A percentile compares a stretch with the other conserved stretches of the same genome.
These are phyloP conservation scores for Colletotrichum costaricense DNA, from an alignment of 2,329 filamentous ascomycete genomes.

Conservation along the genomic window DNA sequence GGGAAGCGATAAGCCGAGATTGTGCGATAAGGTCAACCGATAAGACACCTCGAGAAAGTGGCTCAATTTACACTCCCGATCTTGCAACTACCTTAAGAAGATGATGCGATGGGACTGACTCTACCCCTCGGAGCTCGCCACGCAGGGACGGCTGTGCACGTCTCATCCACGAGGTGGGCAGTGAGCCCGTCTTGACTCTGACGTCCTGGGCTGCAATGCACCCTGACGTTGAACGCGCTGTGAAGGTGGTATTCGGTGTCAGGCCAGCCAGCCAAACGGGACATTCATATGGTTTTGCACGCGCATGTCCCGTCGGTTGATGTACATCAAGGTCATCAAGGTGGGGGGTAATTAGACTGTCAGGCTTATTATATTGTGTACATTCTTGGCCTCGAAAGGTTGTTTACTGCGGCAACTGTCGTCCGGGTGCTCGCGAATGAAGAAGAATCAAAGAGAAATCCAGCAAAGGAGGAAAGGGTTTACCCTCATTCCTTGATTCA, in stretches of 20 bases:
- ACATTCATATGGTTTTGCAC: background rate
- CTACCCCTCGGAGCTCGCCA: slow-evolving; percentile 28
- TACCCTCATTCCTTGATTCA: background rate
- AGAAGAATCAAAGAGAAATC: background rate
- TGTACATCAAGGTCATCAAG: background rate
- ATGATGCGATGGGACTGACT: background rate
- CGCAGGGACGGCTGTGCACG: slow-evolving; percentile 31
- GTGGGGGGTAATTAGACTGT: background rate
- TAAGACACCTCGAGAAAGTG: slow-evolving; percentile 8
- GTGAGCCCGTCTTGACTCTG: background rate
- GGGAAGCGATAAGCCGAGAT: background rate
- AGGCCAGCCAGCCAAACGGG: background rate
- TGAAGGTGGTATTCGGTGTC: background rate
- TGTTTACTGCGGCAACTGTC: background rate
- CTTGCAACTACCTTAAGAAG: background rate
- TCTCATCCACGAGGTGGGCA: slow-evolving; percentile 12
- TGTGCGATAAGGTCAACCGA: slow-evolving; percentile 9
- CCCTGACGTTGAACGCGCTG: background rate
- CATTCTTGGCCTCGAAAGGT: background rate
- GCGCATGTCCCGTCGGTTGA: background rate
- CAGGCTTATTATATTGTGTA: background rate
- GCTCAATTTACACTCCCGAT: background rate
- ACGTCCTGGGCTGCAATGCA: background rate
- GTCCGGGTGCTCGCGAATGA: background rate
- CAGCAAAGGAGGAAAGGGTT: background rate